These are phyloP conservation scores for Penicillium nucicola DNA, from an alignment of 495 filamentous ascomycete species.

Conservation along the genomic window DNA sequence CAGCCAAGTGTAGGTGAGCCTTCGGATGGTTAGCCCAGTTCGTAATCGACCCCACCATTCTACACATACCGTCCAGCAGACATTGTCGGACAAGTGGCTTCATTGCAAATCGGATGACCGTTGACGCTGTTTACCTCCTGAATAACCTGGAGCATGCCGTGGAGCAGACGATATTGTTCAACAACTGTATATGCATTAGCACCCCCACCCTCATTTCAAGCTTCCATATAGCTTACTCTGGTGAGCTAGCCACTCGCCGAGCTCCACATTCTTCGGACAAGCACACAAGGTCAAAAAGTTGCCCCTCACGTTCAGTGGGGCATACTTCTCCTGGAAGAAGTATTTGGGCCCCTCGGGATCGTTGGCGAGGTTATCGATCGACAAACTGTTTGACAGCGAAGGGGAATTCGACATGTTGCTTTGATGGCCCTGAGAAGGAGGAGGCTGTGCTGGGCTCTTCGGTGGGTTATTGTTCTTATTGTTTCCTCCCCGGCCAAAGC, in stretches of 20 bases:
- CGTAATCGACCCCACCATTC: slow-evolving; percentile 7
- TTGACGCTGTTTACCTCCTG: slow-evolving; percentile 71
- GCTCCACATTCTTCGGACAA: slow-evolving; percentile 82
- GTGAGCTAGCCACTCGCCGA: slow-evolving; percentile 91
- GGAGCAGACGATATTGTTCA: slow-evolving; percentile 83
- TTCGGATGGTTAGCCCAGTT: slow-evolving; percentile 29
- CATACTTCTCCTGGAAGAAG: slow-evolving; percentile 77
- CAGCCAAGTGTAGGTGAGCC: slow-evolving; percentile 89
- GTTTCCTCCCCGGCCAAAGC: slow-evolving; percentile 50
- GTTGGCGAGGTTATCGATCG: slow-evolving; percentile 48
- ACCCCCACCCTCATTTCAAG: not conserved
- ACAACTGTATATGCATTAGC: slow-evolving; percentile 58
- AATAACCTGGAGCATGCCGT: slow-evolving; percentile 78
- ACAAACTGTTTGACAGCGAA: slow-evolving; percentile 49
- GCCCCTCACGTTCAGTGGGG: slow-evolving; percentile 85
- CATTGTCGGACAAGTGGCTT: slow-evolving; percentile 82
- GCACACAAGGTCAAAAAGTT: slow-evolving; percentile 95
- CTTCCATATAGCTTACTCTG: slow-evolving; percentile 60
- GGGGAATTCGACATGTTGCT: slow-evolving; percentile 57
- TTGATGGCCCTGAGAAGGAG: slow-evolving; percentile 33
- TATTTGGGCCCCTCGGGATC: slow-evolving; percentile 60
- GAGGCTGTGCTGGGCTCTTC: slow-evolving; percentile 46
- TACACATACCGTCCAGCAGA: slow-evolving; percentile 78
- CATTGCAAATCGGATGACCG: slow-evolving; percentile 74
- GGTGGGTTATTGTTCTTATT: slow-evolving; percentile 50